These are phyloP conservation scores for Colletotrichum horii DNA, from an alignment of 2,329 filamentous ascomycete genomes.

Conservation along the genomic window DNA sequence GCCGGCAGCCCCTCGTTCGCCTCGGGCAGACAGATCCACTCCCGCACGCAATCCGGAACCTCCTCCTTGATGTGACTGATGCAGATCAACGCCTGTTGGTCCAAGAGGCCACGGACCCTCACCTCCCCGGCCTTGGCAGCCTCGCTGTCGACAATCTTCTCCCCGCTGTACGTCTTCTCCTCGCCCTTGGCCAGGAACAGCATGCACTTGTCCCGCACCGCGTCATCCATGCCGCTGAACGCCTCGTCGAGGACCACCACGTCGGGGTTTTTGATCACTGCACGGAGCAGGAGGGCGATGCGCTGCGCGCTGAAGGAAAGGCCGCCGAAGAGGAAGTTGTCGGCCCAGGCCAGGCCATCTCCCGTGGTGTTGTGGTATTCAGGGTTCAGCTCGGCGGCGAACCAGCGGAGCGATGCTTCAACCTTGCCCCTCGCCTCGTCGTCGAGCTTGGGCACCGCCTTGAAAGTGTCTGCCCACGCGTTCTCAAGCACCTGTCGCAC, in stretches of 20 bases:
- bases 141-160: slow-evolving; percentile 51
- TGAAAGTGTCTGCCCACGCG: slow-evolving; percentile 90
- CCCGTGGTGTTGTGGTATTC: slow-evolving; percentile 30
- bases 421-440: slow-evolving; percentile 62
- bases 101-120: slow-evolving; percentile 65
- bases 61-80: slow-evolving; percentile 93
- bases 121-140: slow-evolving; percentile 48
- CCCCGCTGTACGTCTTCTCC: slow-evolving; percentile 44
- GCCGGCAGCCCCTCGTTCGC: slow-evolving; percentile 66
- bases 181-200: slow-evolving; percentile 76
- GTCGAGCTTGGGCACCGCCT: slow-evolving; percentile 70
- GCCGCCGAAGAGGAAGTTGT: slow-evolving; percentile 71
- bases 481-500: slow-evolving; percentile 80
- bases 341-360: slow-evolving; percentile 65
- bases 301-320: slow-evolving; percentile 84
- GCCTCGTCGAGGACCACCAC: slow-evolving; percentile 87
- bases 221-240: slow-evolving; percentile 84
- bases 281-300: slow-evolving; percentile 82
- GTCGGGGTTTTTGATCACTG: slow-evolving; percentile 80
- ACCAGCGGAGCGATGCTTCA: slow-evolving; percentile 76
- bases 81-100: slow-evolving; percentile 83
- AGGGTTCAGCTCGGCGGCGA: slow-evolving; percentile 78
- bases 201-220: slow-evolving; percentile 84
- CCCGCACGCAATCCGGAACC: slow-evolving; percentile 80
- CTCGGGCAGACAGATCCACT: slow-evolving; percentile 88